Conservation (phyloP, 164 flowering plant species). For the Protea cynaroides region DNA sequence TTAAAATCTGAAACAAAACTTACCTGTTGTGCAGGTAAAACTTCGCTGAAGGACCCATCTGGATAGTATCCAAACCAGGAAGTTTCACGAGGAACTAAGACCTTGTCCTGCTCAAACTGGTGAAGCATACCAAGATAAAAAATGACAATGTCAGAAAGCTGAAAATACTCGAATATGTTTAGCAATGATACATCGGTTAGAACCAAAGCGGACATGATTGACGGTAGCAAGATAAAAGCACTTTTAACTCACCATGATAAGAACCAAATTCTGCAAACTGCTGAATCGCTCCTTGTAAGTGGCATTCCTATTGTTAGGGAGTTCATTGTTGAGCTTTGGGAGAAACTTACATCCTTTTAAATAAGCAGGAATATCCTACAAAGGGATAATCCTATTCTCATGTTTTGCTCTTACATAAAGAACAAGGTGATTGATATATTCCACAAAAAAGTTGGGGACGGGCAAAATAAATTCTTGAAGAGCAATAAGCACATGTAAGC, state of each 20-base stretch:
- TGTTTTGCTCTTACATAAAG: neutral
- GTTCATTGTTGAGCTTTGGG: conserved; percentile 90
- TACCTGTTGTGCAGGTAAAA: conserved; percentile 70
- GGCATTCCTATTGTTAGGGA: conserved; percentile 53
- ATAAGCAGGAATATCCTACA: conserved; percentile 60
- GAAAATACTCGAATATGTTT: neutral
- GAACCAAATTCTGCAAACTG: conserved; percentile 78
- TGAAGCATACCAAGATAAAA: neutral
- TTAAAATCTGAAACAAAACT: neutral
- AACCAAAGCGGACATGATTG: neutral
- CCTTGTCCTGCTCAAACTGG: conserved; percentile 84
- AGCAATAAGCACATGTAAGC: neutral
- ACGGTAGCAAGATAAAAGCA: neutral
- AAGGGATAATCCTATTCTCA: neutral
- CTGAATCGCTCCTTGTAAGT: conserved; percentile 74
- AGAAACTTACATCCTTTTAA: conserved; percentile 70
- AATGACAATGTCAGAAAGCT: neutral
- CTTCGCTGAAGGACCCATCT: conserved; percentile 66
- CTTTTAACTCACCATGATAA: conserved; percentile 68
- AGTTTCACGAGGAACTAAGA: conserved; percentile 85
- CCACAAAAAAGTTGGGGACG: neutral
- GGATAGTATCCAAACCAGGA: conserved; percentile 97
- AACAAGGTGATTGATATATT: neutral
- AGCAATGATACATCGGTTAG: neutral
- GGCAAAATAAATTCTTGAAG: neutral